Base-by-base conservation (phyloP, 331 rosid genomes). In the Acacia concinna region DNA sequence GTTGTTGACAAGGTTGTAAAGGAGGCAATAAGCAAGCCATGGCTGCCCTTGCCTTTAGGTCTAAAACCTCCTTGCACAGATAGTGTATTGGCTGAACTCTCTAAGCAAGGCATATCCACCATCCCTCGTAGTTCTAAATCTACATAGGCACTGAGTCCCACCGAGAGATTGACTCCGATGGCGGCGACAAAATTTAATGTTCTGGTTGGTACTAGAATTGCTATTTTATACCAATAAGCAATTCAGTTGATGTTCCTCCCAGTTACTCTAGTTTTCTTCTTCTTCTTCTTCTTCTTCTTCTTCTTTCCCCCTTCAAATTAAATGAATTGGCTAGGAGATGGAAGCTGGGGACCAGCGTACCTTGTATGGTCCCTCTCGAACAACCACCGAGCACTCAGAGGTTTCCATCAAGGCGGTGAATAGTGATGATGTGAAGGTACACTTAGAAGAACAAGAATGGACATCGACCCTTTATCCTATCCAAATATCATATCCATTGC, bases 1-100 rank as follows among this genome's bases (percentile, higher is more conserved):
- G 88, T 91, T 37, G 90, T 96, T 81, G 99, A 93, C 88, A 89
- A 81, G 80, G 90, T 87, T 51, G 93, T 96, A 79, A 96, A 85
- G 78, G 99, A 96, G 71, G 99, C 97, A 85, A 96, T 96, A 23
- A 90, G 49, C 91, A 91, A 93, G 83, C 99, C 99, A 78, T 93
- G 99, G 99, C 82, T 93, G 46, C 99, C 99, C 2, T 84, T 93
- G 34, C 99, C 99, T 6, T 81, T 96, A 43, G 99, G 99, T 38
- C 94, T 96, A 4, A 96, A 96, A 75, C 93, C 97, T 57, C 99
- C 99, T 63, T 96, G 96, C 28, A 84, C 91, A 0, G 99, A 93
- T 23, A 84, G 89, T 78, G 97, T 96, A 1, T 83, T 96, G 70
- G 78, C 86, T 66, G 99, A 96, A 79, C 97, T 96, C 68, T 84